phyloP scores from a whole-genome alignment of 257 asterid genomes.

The Datura wrightii region DNA sequence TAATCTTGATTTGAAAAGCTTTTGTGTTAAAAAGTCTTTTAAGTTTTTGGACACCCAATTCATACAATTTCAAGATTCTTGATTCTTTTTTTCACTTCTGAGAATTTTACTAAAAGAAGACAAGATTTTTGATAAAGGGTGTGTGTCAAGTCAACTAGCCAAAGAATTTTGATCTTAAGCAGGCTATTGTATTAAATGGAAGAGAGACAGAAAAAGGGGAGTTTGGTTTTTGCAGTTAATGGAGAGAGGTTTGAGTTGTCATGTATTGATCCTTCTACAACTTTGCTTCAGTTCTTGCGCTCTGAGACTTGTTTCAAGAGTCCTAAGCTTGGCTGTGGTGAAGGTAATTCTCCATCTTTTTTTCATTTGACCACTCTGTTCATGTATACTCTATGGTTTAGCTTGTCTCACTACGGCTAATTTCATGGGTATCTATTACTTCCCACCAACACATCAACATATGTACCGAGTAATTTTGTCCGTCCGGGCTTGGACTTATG shows the following conservation, averaged over 20 bases:
- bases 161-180: neutral
- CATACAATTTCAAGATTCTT: too few relatives aligned
- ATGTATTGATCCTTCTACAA: conserved; percentile 54
- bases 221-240: conserved; percentile 2
- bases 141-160: too few relatives aligned
- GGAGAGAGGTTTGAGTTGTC: neutral
- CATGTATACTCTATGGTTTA: too few relatives aligned
- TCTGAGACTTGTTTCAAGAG: conserved; percentile 67
- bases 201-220: neutral
- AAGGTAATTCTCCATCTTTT: conserved; percentile 49
- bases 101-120: too few relatives aligned
- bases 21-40: too few relatives aligned
- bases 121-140: too few relatives aligned
- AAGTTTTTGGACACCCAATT: too few relatives aligned
- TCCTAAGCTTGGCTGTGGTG: conserved; percentile 80
- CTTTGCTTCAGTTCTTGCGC: conserved; percentile 76
- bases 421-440: neutral
- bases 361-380: too few relatives aligned
- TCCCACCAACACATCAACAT: too few relatives aligned
- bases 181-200: neutral
- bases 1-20: too few relatives aligned
- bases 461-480: too few relatives aligned
- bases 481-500: neutral
- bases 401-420: neutral
- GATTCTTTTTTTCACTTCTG: too few relatives aligned